Evolutionary conservation across 768 basidiomycete genomes (phyloP).

Genomic region (Suillus fuscotomentosus): DNA sequence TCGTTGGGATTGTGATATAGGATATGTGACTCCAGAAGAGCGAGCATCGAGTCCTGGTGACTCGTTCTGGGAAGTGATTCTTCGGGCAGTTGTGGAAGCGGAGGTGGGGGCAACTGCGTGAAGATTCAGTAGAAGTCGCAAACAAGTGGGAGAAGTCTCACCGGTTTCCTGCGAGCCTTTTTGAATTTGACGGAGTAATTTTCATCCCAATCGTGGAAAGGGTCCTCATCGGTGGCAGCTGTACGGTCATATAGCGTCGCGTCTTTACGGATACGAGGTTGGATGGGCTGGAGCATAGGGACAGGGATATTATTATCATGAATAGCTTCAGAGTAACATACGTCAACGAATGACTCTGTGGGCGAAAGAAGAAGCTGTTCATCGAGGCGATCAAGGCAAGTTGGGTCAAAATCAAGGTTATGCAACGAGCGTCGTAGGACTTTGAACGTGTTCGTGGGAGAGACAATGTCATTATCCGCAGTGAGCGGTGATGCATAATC

Average conservation of each 20-base stretch:
- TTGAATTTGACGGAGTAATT: constrained; percentile 29
- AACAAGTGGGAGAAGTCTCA: constrained; percentile 12
- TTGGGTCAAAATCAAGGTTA: constrained; percentile 38
- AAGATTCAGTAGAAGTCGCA: constrained; percentile 7
- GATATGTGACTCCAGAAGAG: constrained; percentile 29
- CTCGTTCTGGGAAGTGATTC: constrained; percentile 18
- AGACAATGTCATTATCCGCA: constrained; percentile 31
- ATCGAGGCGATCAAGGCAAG: constrained; percentile 42
- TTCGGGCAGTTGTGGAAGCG: constrained; percentile 23
- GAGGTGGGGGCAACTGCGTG: constrained; percentile 24
- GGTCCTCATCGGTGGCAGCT: constrained; percentile 34
- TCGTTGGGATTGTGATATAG: constrained; percentile 26
- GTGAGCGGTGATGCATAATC: constrained; percentile 28
- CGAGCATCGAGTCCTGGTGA: constrained; percentile 30
- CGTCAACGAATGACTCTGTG: constrained; percentile 40
- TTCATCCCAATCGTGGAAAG: constrained; percentile 35
- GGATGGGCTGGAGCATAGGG: constrained; percentile 28
- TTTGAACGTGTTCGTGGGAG: constrained; percentile 26
- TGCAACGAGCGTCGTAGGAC: constrained; percentile 33
- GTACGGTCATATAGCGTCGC: constrained; percentile 29
- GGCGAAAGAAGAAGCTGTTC: constrained; percentile 41
- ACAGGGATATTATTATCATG: constrained; percentile 26
- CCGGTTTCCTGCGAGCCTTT: constrained; percentile 14
- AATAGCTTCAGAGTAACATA: constrained; percentile 42
- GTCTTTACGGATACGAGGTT: constrained; percentile 31